Percentiles rank a stretch among this genome's conserved stretches.
Evolutionary conservation across 768 basidiomycete species (phyloP).

Genomic region (Agaricus sinodeliciosus): DNA sequence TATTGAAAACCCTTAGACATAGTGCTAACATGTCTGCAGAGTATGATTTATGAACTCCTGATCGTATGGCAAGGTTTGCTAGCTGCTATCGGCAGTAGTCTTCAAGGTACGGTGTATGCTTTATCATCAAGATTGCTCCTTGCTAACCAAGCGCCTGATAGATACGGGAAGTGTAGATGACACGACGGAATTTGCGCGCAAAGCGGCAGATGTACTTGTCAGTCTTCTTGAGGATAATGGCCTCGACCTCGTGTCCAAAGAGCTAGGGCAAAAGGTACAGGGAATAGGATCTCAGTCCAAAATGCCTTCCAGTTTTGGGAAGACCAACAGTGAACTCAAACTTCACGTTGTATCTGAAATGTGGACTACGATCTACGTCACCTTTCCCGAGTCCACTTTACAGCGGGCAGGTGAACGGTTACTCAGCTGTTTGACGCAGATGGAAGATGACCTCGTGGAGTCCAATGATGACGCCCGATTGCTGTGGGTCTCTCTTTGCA

Average conservation of each 20-base stretch:
- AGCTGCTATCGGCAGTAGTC: slow-evolving; percentile 35
- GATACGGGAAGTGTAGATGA: slow-evolving; percentile 37
- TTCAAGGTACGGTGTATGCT: slow-evolving; percentile 33
- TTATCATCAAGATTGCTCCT: background rate
- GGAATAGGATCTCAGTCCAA: slow-evolving; percentile 7
- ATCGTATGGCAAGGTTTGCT: slow-evolving; percentile 55
- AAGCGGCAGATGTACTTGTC: slow-evolving; percentile 35
- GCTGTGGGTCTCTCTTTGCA: slow-evolving; percentile 56
- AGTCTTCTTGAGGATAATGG: slow-evolving; percentile 41
- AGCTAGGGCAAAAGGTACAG: slow-evolving; percentile 15
- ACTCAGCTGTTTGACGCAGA: slow-evolving; percentile 40
- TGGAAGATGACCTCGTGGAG: slow-evolving; percentile 39
- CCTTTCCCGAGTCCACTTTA: slow-evolving; percentile 37
- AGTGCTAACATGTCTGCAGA: slow-evolving; percentile 4
- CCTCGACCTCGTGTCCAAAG: slow-evolving; percentile 30
- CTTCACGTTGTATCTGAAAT: slow-evolving; percentile 52
- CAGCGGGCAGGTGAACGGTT: slow-evolving; percentile 38
- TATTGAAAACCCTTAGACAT: background rate
- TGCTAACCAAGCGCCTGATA: slow-evolving; percentile 16
- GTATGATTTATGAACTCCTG: slow-evolving; percentile 36
- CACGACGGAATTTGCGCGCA: slow-evolving; percentile 30
- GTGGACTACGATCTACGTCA: slow-evolving; percentile 41
- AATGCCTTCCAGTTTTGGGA: background rate
- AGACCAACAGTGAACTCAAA: slow-evolving; percentile 43
- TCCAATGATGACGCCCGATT: slow-evolving; percentile 36